Percentiles rank a stretch among this genome's conserved stretches.
These are phyloP conservation scores for Hirschfeldia incana DNA, from an alignment of 345 rosid species.

Conservation along the genomic window DNA sequence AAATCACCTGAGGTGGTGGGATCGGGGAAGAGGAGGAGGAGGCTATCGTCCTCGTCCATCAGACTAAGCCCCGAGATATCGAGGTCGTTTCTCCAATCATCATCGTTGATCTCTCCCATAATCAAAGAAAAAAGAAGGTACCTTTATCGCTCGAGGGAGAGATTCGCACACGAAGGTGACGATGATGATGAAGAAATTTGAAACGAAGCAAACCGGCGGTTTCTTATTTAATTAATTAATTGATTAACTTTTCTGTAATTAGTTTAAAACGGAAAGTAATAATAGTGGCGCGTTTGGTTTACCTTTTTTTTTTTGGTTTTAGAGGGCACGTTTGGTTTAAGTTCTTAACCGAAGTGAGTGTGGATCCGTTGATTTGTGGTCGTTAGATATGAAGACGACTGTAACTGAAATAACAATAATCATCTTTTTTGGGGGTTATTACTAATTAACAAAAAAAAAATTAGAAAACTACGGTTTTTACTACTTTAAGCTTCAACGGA, in stretches of 20 bases:
- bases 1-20: slow-evolving; percentile 44
- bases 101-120: slow-evolving; percentile 55
- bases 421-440: background rate
- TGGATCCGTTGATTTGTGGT: background rate
- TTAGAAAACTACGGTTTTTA: slow-evolving; percentile 11
- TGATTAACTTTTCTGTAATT: slow-evolving; percentile 3
- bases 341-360: slow-evolving; percentile 5
- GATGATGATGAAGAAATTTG: slow-evolving; percentile 34
- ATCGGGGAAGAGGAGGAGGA: slow-evolving; percentile 51
- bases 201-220: slow-evolving; percentile 63
- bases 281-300: background rate
- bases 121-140: background rate
- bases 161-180: background rate
- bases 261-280: background rate
- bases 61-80: slow-evolving; percentile 56
- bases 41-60: slow-evolving; percentile 90
- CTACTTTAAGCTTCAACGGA: background rate
- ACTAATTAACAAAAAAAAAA: background rate
- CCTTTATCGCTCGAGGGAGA: background rate
- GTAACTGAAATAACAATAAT: slow-evolving; percentile 21
- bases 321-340: background rate
- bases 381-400: slow-evolving; percentile 23
- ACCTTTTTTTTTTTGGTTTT: background rate
- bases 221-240: slow-evolving; percentile 4
- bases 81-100: slow-evolving; percentile 36